Evolutionary conservation across 1,284 basidiomycete species (phyloP), one percentile per base, ranked within the genome.

Genomic region (Leccinum laetum): DNA sequence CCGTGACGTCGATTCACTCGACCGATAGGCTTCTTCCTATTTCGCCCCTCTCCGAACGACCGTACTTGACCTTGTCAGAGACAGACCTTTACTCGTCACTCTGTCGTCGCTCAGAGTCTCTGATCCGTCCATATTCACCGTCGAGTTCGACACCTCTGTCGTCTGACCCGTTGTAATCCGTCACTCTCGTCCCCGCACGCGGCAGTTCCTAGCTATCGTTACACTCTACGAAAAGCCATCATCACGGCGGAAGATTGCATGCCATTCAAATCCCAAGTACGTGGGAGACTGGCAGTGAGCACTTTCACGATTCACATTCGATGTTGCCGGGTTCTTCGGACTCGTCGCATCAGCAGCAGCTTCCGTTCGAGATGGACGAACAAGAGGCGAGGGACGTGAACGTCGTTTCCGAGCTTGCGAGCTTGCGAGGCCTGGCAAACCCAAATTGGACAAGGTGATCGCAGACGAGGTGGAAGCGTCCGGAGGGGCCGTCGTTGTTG

Each of bases 371-470:
- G 72, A 79, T 94, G 63, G 87, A 90, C 68, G 83, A 84, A 52
- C 79, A 82, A 58, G 94, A 96, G 74, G 82, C 88, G 69, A 78
- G 81, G 11, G 93, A 94, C 67, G 82, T 94, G 68, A 81, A 81
- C 24, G 73, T 86, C 16, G 80, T 95, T 49, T 83, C 90, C 9
- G 93, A 94, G 76, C 81, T 86, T 63, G 90, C 90, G 10, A 81
- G 87, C 81, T 86, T 63, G 90, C 90, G 10, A 81, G 87, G 55
- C 84, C 86, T 1, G 94, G 94, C 0, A 87, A 89, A 70, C 93
- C 94, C n/a, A 88, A 85, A 69, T 75, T 94, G 58, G 84, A 87
- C 60, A 78, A 82, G 58, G 85, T 94, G 57, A 74, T 94, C 16
- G 81, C 82, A 13, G 88, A 91, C 63, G 93, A 94, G 74, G 84